A percentile compares a stretch with the other conserved stretches of the same genome.
Evolutionary conservation across 1,139 yeast species (phyloP).

Genomic region (Yamadazyma taylorii): DNA sequence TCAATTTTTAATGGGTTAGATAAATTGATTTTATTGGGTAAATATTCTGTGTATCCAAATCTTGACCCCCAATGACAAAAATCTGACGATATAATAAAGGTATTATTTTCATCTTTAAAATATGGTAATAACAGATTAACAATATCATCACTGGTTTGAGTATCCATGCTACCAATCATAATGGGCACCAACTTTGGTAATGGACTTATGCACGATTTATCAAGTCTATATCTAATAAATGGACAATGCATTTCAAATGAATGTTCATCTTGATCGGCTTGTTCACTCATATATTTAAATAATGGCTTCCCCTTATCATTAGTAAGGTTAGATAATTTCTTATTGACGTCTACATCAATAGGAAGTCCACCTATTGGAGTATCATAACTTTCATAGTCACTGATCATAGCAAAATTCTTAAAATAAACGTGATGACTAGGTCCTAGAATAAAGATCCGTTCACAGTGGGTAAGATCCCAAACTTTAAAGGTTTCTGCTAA

Average conservation of each 20-base stretch:
- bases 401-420: conserved; percentile 55
- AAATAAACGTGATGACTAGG: conserved; percentile 95
- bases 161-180: conserved; percentile 66
- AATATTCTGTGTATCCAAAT: conserved; percentile 69
- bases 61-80: conserved; percentile 96
- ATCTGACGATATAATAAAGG: conserved; percentile 83
- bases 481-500: conserved; percentile 76
- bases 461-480: conserved; percentile 59
- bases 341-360: conserved; percentile 47
- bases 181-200: conserved; percentile 71
- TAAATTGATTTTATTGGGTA: conserved; percentile 26
- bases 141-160: conserved; percentile 41
- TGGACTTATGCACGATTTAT: conserved; percentile 4
- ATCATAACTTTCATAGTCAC: conserved; percentile 55
- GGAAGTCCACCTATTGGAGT: conserved; percentile 81
- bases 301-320: conserved; percentile 13
- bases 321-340: conserved; percentile 3
- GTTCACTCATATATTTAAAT: conserved; percentile 57
- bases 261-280: conserved; percentile 82
- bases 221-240: conserved; percentile 49
- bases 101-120: conserved; percentile 54
- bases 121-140: conserved; percentile 55
- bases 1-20: not conserved
- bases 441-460: conserved; percentile 78
- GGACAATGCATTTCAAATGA: conserved; percentile 96